A percentile compares a stretch with the other conserved stretches of the same genome.
Evolutionary conservation across 345 rosid species (phyloP).

Genomic region (Eucalyptus erythrocorys): DNA sequence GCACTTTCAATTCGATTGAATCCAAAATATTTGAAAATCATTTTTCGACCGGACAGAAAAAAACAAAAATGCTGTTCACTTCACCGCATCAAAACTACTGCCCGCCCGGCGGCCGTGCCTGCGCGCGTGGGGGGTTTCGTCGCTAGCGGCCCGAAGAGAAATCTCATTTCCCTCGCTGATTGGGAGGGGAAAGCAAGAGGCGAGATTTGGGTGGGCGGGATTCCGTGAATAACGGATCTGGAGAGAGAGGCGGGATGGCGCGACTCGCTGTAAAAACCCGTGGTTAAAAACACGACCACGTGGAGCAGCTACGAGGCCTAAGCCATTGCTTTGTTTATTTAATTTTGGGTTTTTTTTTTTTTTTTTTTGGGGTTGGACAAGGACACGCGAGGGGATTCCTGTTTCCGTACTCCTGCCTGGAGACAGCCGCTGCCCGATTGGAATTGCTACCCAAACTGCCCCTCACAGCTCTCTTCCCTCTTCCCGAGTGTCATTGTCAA

Average conservation of each 20-base stretch:
- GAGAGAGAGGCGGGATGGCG: background rate
- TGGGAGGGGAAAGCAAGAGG: background rate
- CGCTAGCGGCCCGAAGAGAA: background rate
- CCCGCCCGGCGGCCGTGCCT: background rate
- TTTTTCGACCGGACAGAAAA: background rate
- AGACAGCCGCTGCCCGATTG: slow-evolving; percentile 7
- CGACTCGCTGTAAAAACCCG: background rate
- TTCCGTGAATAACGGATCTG: slow-evolving; percentile 22
- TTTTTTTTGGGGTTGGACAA: background rate
- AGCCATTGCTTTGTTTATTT: background rate
- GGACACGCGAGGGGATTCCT: background rate
- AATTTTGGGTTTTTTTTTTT: background rate
- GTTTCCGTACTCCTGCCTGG: slow-evolving; percentile 7
- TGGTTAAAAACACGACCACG: slow-evolving; percentile 26
- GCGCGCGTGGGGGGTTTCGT: background rate
- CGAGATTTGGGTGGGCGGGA: background rate
- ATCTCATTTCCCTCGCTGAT: background rate
- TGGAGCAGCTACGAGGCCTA: background rate
- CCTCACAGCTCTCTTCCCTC: background rate
- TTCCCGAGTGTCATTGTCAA: background rate
- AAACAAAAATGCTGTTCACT: background rate
- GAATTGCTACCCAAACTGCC: background rate
- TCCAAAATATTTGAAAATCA: background rate
- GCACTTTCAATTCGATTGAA: background rate
- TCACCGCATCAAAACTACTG: background rate